Percentiles rank a stretch among this genome's conserved stretches.
phyloP scores from a whole-genome alignment of 345 rosid species.

The Iberis pinnata region DNA sequence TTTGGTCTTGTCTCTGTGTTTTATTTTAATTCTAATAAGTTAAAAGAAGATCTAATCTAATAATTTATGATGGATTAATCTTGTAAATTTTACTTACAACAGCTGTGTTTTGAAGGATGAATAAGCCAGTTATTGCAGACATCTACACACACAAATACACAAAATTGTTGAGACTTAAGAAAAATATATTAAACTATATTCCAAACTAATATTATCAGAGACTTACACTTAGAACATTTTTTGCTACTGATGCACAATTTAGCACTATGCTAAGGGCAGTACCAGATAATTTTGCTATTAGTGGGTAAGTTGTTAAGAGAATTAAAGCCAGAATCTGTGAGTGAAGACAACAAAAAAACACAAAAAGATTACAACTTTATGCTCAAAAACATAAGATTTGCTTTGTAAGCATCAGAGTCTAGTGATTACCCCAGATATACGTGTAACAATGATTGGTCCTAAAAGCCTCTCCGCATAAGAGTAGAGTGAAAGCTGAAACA shows the following conservation, averaged over 20 bases:
- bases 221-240: conserved; percentile 63
- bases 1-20: conserved; percentile 45
- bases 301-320: conserved; percentile 24
- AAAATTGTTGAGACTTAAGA: conserved; percentile 2
- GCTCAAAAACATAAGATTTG: neutral
- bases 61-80: neutral
- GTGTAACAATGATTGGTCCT: conserved; percentile 51
- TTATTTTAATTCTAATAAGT: neutral
- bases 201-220: conserved; percentile 5
- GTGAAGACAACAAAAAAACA: conserved; percentile 12
- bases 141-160: conserved; percentile 24
- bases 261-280: conserved; percentile 40
- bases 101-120: conserved; percentile 53
- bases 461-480: conserved; percentile 52
- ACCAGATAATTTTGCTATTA: conserved; percentile 62
- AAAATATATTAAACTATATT: neutral
- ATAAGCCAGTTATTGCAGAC: conserved; percentile 46
- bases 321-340: conserved; percentile 50
- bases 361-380: conserved; percentile 12
- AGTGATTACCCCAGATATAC: conserved; percentile 55
- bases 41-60: too few relatives aligned
- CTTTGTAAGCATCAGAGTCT: neutral
- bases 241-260: conserved; percentile 56
- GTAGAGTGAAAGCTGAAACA: conserved; percentile 59
- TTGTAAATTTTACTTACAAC: conserved; percentile 41